Conservation (phyloP, 495 filamentous ascomycete species). For the Tuber calosporum region DNA sequence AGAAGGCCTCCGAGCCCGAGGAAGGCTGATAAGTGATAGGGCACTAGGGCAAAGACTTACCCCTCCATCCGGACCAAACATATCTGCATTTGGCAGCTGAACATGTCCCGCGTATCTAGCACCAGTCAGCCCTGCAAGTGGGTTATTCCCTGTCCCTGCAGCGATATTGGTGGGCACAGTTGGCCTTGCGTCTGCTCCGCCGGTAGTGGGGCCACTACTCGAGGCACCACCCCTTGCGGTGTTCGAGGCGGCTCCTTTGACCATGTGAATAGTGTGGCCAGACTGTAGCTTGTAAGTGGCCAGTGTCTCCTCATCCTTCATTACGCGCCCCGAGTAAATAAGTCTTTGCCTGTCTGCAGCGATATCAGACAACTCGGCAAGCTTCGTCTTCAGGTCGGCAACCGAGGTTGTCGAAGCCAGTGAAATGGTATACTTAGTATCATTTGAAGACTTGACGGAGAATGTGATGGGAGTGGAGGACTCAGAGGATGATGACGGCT, state of each 20-base stretch:
- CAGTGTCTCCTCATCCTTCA: conserved; percentile 86
- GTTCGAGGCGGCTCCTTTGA: conserved; percentile 92
- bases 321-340: conserved; percentile 92
- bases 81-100: conserved; percentile 74
- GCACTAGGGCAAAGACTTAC: conserved; percentile 53
- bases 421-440: conserved; percentile 74
- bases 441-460: conserved; percentile 84
- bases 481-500: conserved; percentile 40
- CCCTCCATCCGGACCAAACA: conserved; percentile 95
- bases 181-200: conserved; percentile 39
- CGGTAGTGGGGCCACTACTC: conserved; percentile 49
- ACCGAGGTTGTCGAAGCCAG: conserved; percentile 70
- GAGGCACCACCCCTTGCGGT: conserved; percentile 49
- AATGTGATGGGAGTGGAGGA: conserved; percentile 63
- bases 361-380: conserved; percentile 75
- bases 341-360: conserved; percentile 80
- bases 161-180: conserved; percentile 84
- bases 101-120: conserved; percentile 90
- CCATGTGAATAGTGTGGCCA: conserved; percentile 91
- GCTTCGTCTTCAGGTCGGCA: conserved; percentile 78
- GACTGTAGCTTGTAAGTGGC: conserved; percentile 87
- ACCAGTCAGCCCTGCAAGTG: conserved; percentile 82
- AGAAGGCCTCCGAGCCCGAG: background rate
- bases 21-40: background rate
- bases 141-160: conserved; percentile 83